phyloP scores from a whole-genome alignment of 1,284 basidiomycete species.

The Trichosporon asahii region DNA sequence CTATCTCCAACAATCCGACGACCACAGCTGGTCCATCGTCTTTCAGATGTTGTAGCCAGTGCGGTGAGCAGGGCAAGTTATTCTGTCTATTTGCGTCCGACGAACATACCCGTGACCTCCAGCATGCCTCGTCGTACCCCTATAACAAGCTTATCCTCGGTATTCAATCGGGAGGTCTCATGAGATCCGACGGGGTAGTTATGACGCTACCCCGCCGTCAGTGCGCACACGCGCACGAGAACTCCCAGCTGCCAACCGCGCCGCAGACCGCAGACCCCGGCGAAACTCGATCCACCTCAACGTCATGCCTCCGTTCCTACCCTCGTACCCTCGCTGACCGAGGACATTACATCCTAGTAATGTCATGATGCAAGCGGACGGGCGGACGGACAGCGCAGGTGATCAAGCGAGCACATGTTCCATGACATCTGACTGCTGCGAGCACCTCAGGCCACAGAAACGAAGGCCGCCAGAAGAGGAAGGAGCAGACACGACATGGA shows the following conservation, averaged over 20 bases:
- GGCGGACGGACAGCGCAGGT: not conserved
- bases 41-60: too few species aligned
- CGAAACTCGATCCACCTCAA: not conserved
- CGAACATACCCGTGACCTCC: not conserved
- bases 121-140: not conserved
- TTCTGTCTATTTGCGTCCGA: too few species aligned
- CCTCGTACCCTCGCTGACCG: not conserved
- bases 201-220: not conserved
- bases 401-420: not conserved
- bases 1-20: too few species aligned
- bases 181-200: not conserved
- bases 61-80: too few species aligned
- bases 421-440: not conserved
- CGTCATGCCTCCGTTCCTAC: not conserved
- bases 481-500: not conserved
- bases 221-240: not conserved
- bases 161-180: not conserved
- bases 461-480: not conserved
- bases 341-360: not conserved
- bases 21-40: too few species aligned
- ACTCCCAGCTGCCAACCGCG: not conserved
- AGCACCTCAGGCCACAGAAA: not conserved
- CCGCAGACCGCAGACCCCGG: not conserved
- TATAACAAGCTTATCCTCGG: not conserved
- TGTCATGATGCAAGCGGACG: not conserved